phyloP scores from a whole-genome alignment of 2,329 filamentous ascomycete genomes.

The Paecilomyces formosus region DNA sequence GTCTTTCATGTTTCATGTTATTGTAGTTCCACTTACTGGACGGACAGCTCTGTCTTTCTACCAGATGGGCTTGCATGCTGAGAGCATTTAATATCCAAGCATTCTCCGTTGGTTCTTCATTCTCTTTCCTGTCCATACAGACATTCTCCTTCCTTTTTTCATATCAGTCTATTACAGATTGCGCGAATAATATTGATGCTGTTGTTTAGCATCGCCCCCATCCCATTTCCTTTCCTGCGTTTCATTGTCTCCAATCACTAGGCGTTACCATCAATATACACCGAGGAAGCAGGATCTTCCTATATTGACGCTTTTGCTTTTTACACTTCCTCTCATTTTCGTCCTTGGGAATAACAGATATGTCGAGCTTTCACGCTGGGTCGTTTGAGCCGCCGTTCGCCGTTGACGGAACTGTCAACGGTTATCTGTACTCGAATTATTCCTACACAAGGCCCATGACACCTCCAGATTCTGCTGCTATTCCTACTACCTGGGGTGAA shows the following conservation, averaged over 20 bases:
- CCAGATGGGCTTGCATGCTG: conserved; percentile 10
- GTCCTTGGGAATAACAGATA: background rate
- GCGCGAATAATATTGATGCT: conserved; percentile 12
- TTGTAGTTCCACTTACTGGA: conserved; percentile 20
- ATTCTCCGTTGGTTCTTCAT: conserved; percentile 17
- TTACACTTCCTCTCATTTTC: conserved; percentile 7
- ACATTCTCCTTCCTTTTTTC: conserved; percentile 3
- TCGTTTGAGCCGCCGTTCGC: background rate
- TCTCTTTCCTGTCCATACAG: conserved; percentile 1
- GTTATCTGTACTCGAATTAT: conserved; percentile 35
- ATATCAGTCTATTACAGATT: conserved; percentile 4
- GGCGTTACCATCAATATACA: conserved; percentile 8
- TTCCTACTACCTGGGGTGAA: conserved; percentile 21
- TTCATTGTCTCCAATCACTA: conserved; percentile 1
- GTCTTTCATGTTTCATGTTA: conserved; percentile 33
- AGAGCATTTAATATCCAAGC: conserved; percentile 35
- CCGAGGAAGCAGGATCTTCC: conserved; percentile 16
- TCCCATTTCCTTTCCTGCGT: conserved; percentile 10
- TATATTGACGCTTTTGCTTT: conserved; percentile 4
- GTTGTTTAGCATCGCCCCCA: conserved; percentile 1
- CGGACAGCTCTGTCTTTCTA: conserved; percentile 14
- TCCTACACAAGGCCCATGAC: conserved; percentile 39
- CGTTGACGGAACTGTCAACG: conserved; percentile 2
- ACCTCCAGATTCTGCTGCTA: conserved; percentile 31
- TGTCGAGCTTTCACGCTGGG: background rate